These are phyloP conservation scores for Lodderomyces oxycetoniae DNA, from an alignment of 1,139 yeast species.

Conservation along the genomic window DNA sequence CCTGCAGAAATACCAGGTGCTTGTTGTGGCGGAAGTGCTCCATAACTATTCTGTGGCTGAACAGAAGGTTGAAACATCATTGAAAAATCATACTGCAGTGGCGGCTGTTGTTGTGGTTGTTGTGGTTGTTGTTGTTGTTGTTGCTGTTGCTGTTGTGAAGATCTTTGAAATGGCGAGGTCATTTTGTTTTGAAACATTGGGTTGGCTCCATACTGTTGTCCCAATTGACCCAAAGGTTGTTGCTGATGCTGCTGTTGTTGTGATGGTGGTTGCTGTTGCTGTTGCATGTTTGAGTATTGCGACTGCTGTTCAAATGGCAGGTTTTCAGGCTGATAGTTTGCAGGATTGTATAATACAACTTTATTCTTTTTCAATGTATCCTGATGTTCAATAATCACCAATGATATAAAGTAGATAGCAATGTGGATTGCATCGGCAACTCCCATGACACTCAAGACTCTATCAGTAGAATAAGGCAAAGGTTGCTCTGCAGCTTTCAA, in stretches of 20 bases:
- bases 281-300: slow-evolving; percentile 1
- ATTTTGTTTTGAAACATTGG: slow-evolving; percentile 1
- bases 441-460: slow-evolving; percentile 68
- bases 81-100: slow-evolving; percentile 35
- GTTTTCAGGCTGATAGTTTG: slow-evolving; percentile 36
- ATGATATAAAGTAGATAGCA: slow-evolving; percentile 71
- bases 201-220: slow-evolving; percentile 9
- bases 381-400: slow-evolving; percentile 59
- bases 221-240: slow-evolving; percentile 7
- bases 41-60: slow-evolving; percentile 34
- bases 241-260: slow-evolving; percentile 3
- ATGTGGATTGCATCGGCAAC: slow-evolving; percentile 86
- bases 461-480: slow-evolving; percentile 75
- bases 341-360: slow-evolving; percentile 63
- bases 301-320: slow-evolving; percentile 7
- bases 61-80: slow-evolving; percentile 42
- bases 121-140: slow-evolving; percentile 12
- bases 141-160: slow-evolving; percentile 4
- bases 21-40: slow-evolving; percentile 3
- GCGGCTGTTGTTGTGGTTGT: slow-evolving; percentile 19
- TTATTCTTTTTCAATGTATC: slow-evolving; percentile 48
- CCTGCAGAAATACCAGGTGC: slow-evolving; percentile 9
- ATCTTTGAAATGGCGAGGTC: slow-evolving; percentile 1
- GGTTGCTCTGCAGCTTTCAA: slow-evolving; percentile 73
- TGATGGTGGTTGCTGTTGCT: slow-evolving; percentile 1